Conservation (phyloP, 257 asterid species). For the Knoxia roxburghii region DNA sequence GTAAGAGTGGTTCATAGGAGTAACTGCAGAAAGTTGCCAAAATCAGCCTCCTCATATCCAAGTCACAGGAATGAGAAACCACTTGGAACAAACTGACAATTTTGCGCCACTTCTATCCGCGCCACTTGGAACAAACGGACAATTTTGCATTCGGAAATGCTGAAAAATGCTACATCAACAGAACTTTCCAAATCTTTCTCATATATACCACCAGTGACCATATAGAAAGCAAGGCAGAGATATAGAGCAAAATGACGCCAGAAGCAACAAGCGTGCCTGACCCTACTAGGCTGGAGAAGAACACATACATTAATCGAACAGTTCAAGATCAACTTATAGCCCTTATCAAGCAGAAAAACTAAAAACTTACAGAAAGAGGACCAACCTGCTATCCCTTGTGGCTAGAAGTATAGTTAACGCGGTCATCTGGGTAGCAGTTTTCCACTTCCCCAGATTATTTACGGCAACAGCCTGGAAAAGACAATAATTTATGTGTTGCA, state of each 20-base stretch:
- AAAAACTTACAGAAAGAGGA: slow-evolving; percentile 10
- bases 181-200: slow-evolving; percentile 66
- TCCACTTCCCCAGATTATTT: slow-evolving; percentile 92
- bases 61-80: background rate
- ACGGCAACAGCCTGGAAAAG: slow-evolving; percentile 87
- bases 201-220: slow-evolving; percentile 71
- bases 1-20: background rate
- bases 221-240: slow-evolving; percentile 78
- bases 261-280: slow-evolving; percentile 43
- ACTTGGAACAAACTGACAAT: background rate
- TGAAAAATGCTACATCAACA: slow-evolving; percentile 38
- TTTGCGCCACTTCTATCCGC: too few species aligned
- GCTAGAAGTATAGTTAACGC: slow-evolving; percentile 83
- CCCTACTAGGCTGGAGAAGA: slow-evolving; percentile 48
- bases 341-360: slow-evolving; percentile 1
- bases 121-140: too few species aligned
- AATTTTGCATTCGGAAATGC: too few species aligned
- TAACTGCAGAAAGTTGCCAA: slow-evolving; percentile 6
- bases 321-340: background rate
- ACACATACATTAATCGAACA: background rate
- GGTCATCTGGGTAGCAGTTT: slow-evolving; percentile 93
- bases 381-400: slow-evolving; percentile 79
- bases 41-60: background rate
- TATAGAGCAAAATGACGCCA: slow-evolving; percentile 65
- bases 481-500: background rate